Evolutionary conservation across 2,329 filamentous ascomycete species (phyloP).

Genomic region (Ceratocystis albifundus): DNA sequence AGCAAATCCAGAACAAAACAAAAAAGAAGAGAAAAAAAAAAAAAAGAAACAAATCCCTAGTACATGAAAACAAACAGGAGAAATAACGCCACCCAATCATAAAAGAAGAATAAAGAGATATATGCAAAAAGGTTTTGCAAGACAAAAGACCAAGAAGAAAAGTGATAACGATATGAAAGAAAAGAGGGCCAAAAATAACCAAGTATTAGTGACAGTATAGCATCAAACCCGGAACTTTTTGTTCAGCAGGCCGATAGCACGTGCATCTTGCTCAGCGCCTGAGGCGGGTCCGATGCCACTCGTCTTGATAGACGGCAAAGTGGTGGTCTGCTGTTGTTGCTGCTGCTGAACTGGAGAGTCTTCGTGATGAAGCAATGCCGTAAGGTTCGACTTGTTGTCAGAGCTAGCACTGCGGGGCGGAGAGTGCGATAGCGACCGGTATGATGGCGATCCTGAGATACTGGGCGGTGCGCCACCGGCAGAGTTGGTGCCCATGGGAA

Average conservation of each 20-base stretch:
- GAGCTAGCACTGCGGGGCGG: slow-evolving; percentile 22
- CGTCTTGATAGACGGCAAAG: slow-evolving; percentile 34
- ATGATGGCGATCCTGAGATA: slow-evolving; percentile 24
- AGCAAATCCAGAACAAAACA: slow-evolving; percentile 1
- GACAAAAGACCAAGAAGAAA: background rate
- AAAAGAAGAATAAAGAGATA: background rate
- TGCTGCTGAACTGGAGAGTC: slow-evolving; percentile 34
- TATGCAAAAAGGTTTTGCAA: background rate
- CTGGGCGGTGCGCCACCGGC: background rate
- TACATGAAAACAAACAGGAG: background rate
- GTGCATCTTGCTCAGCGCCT: slow-evolving; percentile 45
- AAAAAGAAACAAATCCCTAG: slow-evolving; percentile 14
- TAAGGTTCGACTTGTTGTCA: slow-evolving; percentile 37
- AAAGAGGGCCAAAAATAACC: background rate
- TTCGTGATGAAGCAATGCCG: slow-evolving; percentile 42
- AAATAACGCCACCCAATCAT: slow-evolving; percentile 19
- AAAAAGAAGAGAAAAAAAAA: no score
- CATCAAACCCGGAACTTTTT: slow-evolving; percentile 39
- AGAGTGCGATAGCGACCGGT: slow-evolving; percentile 19
- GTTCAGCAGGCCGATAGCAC: slow-evolving; percentile 55
- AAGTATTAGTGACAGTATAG: background rate
- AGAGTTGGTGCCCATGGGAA: slow-evolving; percentile 29
- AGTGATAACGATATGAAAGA: background rate
- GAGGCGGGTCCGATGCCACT: slow-evolving; percentile 35
- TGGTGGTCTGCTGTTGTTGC: slow-evolving; percentile 34